Conservation (phyloP, 441 rosid species). For the Euphorbia corollata region DNA sequence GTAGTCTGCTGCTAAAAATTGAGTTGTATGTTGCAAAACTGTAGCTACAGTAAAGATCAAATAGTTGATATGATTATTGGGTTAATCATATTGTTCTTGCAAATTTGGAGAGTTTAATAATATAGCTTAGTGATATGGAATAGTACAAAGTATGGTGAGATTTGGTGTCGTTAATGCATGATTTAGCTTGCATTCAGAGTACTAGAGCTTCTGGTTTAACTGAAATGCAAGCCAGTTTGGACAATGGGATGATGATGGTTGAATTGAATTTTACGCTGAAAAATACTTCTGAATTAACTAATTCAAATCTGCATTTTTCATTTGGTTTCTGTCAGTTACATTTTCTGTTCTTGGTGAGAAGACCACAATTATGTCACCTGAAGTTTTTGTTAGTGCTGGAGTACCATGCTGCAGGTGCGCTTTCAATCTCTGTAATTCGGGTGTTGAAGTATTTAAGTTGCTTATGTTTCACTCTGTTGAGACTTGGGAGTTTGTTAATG, state of each 20-base stretch:
- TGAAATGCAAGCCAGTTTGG: slow-evolving; percentile 10
- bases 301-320: slow-evolving; percentile 12
- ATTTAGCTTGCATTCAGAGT: background rate
- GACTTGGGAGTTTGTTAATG: slow-evolving; percentile 1
- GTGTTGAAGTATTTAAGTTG: slow-evolving; percentile 5
- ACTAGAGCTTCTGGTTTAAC: slow-evolving; percentile 15
- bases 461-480: slow-evolving; percentile 6
- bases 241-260: slow-evolving; percentile 13
- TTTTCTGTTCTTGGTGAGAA: slow-evolving; percentile 91
- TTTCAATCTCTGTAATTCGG: slow-evolving; percentile 21
- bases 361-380: slow-evolving; percentile 97
- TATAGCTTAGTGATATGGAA: background rate
- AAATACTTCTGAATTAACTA: slow-evolving; percentile 17
- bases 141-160: background rate
- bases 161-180: background rate
- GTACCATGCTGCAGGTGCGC: slow-evolving; percentile 94
- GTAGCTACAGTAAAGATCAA: background rate
- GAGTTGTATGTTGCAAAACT: background rate
- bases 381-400: slow-evolving; percentile 80
- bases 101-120: background rate
- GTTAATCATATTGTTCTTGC: background rate
- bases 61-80: background rate
- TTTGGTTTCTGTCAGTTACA: slow-evolving; percentile 49
- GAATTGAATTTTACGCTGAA: slow-evolving; percentile 10
- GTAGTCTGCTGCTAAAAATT: background rate